These are phyloP conservation scores for Pseudomonodictys pantanalensis DNA, from an alignment of 495 filamentous ascomycete species.

Conservation along the genomic window DNA sequence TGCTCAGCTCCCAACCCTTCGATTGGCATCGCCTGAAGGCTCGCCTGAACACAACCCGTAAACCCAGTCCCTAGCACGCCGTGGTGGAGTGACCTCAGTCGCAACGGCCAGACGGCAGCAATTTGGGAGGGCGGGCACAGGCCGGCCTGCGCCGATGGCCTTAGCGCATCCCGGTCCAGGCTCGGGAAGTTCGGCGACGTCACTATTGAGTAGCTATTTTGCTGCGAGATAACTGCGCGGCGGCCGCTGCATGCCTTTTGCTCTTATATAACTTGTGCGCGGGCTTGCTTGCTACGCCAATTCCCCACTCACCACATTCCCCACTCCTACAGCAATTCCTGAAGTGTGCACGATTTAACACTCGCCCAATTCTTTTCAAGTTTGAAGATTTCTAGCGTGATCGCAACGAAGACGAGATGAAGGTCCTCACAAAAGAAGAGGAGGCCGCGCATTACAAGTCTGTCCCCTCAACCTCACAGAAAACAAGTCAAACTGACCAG, in stretches of 20 bases:
- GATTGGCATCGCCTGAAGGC: no score
- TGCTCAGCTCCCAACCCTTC: no score
- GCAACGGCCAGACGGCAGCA: no score
- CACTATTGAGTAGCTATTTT: slow-evolving; percentile 8
- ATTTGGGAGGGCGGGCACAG: no score
- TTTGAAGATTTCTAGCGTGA: no score
- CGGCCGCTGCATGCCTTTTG: not conserved
- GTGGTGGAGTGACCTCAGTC: no score
- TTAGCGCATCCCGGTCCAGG: not conserved
- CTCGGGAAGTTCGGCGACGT: slow-evolving; percentile 21
- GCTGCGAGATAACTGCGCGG: no score
- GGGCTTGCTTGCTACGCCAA: not conserved
- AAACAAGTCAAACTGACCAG: slow-evolving; percentile 38
- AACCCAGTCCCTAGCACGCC: no score
- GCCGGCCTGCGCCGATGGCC: not conserved
- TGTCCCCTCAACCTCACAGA: slow-evolving; percentile 1
- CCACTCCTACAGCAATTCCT: no score
- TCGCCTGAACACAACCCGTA: no score
- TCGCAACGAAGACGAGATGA: slow-evolving; percentile 56
- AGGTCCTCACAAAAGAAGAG: slow-evolving; percentile 92
- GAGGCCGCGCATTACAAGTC: slow-evolving; percentile 67
- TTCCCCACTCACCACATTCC: not conserved
- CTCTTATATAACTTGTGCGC: not conserved
- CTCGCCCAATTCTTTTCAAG: no score
- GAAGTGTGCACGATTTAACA: no score